Conservation (phyloP, 805 yeast species). For the Saccharomycopsis olivae region DNA sequence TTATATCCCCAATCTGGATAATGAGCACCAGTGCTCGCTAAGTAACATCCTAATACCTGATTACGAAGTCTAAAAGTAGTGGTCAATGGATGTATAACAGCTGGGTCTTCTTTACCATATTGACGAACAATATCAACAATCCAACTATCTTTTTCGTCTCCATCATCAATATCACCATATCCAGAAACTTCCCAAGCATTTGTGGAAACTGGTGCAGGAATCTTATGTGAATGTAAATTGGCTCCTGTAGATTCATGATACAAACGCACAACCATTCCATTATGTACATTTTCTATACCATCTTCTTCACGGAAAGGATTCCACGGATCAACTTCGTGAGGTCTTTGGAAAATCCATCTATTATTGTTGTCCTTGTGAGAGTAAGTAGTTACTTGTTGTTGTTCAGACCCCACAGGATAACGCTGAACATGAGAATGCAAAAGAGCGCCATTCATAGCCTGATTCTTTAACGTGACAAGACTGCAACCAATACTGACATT, state of each 20-base stretch:
- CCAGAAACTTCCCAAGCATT: constrained; percentile 56
- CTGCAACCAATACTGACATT: constrained; percentile 53
- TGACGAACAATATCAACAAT: constrained; percentile 57
- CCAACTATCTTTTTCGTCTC: constrained; percentile 73
- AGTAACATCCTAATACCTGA: constrained; percentile 62
- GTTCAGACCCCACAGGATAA: constrained; percentile 68
- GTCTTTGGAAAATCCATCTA: constrained; percentile 49
- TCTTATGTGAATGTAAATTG: constrained; percentile 61
- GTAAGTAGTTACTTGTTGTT: constrained; percentile 71
- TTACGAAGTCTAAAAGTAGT: constrained; percentile 70
- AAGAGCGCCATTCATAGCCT: constrained; percentile 63
- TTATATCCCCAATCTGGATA: constrained; percentile 98
- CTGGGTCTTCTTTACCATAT: constrained; percentile 38
- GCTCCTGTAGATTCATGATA: constrained; percentile 49
- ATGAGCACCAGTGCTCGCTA: constrained; percentile 68
- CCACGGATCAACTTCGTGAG: constrained; percentile 27
- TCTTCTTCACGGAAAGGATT: constrained; percentile 22
- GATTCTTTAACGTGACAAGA: constrained; percentile 35
- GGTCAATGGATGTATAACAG: constrained; percentile 67
- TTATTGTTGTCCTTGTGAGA: constrained; percentile 66
- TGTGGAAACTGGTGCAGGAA: constrained; percentile 49
- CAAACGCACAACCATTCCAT: constrained; percentile 52
- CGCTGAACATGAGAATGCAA: constrained; percentile 63
- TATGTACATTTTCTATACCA: constrained; percentile 27
- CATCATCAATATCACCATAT: constrained; percentile 51